These are phyloP conservation scores for Tulasnella sp. DNA, from an alignment of 768 basidiomycete species.

Conservation along the genomic window DNA sequence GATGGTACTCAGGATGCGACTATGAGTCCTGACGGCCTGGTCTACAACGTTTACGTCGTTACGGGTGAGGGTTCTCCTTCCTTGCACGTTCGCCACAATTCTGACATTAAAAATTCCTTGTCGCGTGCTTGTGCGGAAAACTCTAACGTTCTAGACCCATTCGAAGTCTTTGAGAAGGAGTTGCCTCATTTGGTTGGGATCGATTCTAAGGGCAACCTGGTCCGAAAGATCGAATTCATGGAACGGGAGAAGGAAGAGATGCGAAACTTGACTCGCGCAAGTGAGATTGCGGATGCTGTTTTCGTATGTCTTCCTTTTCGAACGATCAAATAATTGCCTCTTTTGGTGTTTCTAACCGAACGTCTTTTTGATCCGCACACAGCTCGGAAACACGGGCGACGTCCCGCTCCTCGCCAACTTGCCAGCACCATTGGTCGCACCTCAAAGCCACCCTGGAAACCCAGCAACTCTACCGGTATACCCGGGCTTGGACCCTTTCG, in stretches of 20 bases:
- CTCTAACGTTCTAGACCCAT: slow-evolving; percentile 27
- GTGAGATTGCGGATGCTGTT: slow-evolving; percentile 48
- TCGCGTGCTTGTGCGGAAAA: neutral
- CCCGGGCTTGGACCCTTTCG: slow-evolving; percentile 32
- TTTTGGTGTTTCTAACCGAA: neutral
- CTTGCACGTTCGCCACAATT: neutral
- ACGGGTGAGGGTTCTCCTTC: slow-evolving; percentile 35
- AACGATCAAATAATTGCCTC: neutral
- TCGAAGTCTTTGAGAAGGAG: slow-evolving; percentile 30
- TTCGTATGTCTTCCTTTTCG: slow-evolving; percentile 27
- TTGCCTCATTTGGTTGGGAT: slow-evolving; percentile 32
- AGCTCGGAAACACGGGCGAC: slow-evolving; percentile 76
- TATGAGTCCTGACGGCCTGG: slow-evolving; percentile 20
- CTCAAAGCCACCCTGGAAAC: slow-evolving; percentile 9
- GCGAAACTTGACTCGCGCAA: slow-evolving; percentile 75
- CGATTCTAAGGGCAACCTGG: slow-evolving; percentile 27
- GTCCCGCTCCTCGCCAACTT: slow-evolving; percentile 44
- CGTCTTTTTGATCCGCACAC: slow-evolving; percentile 26
- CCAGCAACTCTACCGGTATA: slow-evolving; percentile 20
- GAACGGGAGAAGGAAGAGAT: slow-evolving; percentile 84
- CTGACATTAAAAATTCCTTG: neutral
- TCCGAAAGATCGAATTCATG: slow-evolving; percentile 56
- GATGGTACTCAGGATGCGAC: slow-evolving; percentile 7
- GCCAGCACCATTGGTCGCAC: neutral
- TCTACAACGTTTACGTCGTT: slow-evolving; percentile 74